phyloP scores from a whole-genome alignment of 2,329 filamentous ascomycete genomes.

The Epicoccum sorghinum region DNA sequence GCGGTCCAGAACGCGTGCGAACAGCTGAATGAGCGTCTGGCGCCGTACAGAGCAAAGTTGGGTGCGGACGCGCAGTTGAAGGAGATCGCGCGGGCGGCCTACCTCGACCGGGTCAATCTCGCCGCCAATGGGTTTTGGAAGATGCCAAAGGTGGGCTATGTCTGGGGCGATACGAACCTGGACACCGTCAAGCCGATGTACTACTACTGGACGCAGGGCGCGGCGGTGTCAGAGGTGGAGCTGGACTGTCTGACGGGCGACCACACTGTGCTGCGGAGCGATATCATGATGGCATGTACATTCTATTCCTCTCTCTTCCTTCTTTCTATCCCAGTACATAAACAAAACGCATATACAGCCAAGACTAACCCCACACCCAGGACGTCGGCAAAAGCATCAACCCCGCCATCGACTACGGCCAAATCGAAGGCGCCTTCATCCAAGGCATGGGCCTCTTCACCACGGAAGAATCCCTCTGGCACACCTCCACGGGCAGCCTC shows the following conservation, averaged over 20 bases:
- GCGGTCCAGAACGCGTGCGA: slow-evolving; percentile 90
- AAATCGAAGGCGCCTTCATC: slow-evolving; percentile 81
- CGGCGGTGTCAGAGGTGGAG: slow-evolving; percentile 86
- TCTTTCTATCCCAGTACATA: too few species aligned
- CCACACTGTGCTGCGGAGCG: slow-evolving; percentile 84
- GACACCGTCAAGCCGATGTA: slow-evolving; percentile 70
- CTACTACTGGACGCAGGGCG: slow-evolving; percentile 93
- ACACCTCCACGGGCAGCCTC: slow-evolving; percentile 66
- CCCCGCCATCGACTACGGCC: slow-evolving; percentile 78
- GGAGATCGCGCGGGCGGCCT: slow-evolving; percentile 84
- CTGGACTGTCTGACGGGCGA: slow-evolving; percentile 90
- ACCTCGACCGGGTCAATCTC: slow-evolving; percentile 93
- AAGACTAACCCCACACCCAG: slow-evolving; percentile 23
- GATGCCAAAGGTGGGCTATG: slow-evolving; percentile 93
- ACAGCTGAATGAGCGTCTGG: slow-evolving; percentile 84
- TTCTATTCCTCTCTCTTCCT: too few species aligned
- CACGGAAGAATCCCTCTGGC: slow-evolving; percentile 73
- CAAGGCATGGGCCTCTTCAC: slow-evolving; percentile 82
- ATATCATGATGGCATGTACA: slow-evolving; percentile 78
- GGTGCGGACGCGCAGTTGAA: slow-evolving; percentile 80
- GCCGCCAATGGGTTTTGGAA: slow-evolving; percentile 97
- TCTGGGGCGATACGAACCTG: slow-evolving; percentile 66
- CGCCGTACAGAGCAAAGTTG: slow-evolving; percentile 82
- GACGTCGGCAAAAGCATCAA: slow-evolving; percentile 85
- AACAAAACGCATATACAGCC: neutral